Evolutionary conservation across 2,329 filamentous ascomycete species (phyloP), one percentile per base, ranked within the genome.

Genomic region (Aschersonia sp.): DNA sequence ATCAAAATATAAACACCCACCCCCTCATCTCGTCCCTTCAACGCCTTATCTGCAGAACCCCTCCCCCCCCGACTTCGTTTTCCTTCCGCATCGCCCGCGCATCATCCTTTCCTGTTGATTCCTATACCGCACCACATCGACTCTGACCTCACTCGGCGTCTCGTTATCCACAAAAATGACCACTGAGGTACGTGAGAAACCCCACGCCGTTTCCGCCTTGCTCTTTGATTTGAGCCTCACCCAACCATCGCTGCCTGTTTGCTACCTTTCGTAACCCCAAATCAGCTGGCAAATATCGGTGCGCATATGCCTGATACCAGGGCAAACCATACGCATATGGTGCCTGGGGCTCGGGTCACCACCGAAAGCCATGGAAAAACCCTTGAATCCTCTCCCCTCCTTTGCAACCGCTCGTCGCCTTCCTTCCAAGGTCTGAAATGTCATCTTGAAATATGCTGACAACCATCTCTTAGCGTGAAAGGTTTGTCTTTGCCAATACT

Each of bases 401-500:
- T 43, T 14, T 42, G 11, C 30, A 14, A 29, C 8, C 12, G 35
- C 35, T 37, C 14, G 3, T 42, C 40, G 7, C 40, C 40, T 42
- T 22, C n/a, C 40, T 42, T 42, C 40, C 14, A 7, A 22, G 22
- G 22, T 22, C 22, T 22, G 22, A 22, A 3, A 22, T 22, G 22
- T 22, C 22, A 22, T 22, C 22, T 22, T 22, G 22, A 22, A 22
- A 22, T 12, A 54, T 65, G 60, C 67, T 67, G 61, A 63, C 62
- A 58, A 57, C 56, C 46, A 58, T 53, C 57, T 59, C 51, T 57
- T 66, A 83, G 80, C 80, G 80, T 74, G 80, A 83, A 70, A 83
- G 76, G 80, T 83, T 80, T 64, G 68, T 69, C 53, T 49, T 53
- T 44, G 49, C 49, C 44, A 47, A 49, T 7, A 2, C 14, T 30